Evolutionary conservation across 768 basidiomycete genomes (phyloP).

Genomic region (Kwoniella dejecticola): DNA sequence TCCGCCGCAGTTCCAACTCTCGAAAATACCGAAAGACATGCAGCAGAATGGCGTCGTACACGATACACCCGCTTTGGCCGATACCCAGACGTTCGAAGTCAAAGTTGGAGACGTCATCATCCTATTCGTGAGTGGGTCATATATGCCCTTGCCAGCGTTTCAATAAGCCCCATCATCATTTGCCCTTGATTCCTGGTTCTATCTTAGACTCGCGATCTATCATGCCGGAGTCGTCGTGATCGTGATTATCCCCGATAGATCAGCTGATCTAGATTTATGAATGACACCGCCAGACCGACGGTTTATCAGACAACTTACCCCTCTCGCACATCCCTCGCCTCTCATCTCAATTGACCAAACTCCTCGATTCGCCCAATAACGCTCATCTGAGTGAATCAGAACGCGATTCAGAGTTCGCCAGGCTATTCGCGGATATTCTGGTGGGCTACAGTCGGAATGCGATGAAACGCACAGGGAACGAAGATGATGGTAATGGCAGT

Average conservation of each 20-base stretch:
- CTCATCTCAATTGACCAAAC: constrained; percentile 29
- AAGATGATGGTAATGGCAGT: constrained; percentile 35
- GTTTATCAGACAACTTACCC: constrained; percentile 55
- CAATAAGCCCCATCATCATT: too few relatives aligned
- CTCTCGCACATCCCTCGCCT: constrained; percentile 43
- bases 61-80: constrained; percentile 46
- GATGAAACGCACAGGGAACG: constrained; percentile 52
- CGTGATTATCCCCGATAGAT: too few relatives aligned
- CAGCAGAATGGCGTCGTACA: constrained; percentile 26
- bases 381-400: constrained; percentile 42
- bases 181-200: too few relatives aligned
- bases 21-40: constrained; percentile 28
- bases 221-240: too few relatives aligned
- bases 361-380: constrained; percentile 41
- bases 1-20: constrained; percentile 29
- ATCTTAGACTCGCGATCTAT: too few relatives aligned
- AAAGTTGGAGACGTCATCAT: constrained; percentile 51
- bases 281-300: constrained; percentile 48
- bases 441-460: constrained; percentile 52
- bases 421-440: constrained; percentile 51
- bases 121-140: constrained; percentile 45
- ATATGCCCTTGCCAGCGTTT: background rate
- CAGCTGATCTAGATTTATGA: too few relatives aligned
- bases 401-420: constrained; percentile 36
- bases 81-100: constrained; percentile 39